These are phyloP conservation scores for Picocystis sp. DNA, from an alignment of 163 green algal genomes.

Conservation along the genomic window DNA sequence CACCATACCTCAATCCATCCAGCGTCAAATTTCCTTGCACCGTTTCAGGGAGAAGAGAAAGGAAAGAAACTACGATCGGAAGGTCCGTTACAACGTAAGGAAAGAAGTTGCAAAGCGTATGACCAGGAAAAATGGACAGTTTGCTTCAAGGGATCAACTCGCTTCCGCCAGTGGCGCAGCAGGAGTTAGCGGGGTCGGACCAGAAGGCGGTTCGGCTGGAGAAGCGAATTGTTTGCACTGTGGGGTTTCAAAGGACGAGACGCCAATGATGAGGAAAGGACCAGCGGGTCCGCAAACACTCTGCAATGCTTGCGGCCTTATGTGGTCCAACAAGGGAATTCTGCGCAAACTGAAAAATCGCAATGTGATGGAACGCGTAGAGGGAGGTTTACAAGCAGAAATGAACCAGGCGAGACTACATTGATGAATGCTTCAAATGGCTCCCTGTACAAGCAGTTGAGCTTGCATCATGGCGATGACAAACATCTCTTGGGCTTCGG, in stretches of 20 bases:
- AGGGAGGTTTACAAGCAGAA: no score
- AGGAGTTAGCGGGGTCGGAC: no score
- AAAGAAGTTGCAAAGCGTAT: conserved; percentile 25
- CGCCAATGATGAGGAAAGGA: conserved; percentile 11
- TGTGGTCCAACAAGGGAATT: conserved; percentile 12
- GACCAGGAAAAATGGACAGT: conserved; percentile 21
- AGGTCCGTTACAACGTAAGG: conserved; percentile 27
- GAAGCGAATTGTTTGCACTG: conserved; percentile 3
- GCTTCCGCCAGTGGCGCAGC: no score
- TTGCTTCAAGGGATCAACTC: conserved; percentile 8
- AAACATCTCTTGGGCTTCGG: no score
- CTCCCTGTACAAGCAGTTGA: no score
- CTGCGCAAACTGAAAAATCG: conserved; percentile 1
- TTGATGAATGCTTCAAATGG: no score
- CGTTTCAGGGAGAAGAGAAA: conserved; percentile 26
- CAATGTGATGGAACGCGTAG: no score
- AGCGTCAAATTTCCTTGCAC: conserved; percentile 9
- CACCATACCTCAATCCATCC: no score
- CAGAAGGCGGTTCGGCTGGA: no score
- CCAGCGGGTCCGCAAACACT: conserved; percentile 8
- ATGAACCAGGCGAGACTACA: no score
- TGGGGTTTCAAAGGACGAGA: neutral
- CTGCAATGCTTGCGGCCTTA: conserved; percentile 12
- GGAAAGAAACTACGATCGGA: conserved; percentile 26
- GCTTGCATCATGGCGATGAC: no score